Conservation (phyloP, 2,329 filamentous ascomycete species). For the Aureobasidium zeae region DNA sequence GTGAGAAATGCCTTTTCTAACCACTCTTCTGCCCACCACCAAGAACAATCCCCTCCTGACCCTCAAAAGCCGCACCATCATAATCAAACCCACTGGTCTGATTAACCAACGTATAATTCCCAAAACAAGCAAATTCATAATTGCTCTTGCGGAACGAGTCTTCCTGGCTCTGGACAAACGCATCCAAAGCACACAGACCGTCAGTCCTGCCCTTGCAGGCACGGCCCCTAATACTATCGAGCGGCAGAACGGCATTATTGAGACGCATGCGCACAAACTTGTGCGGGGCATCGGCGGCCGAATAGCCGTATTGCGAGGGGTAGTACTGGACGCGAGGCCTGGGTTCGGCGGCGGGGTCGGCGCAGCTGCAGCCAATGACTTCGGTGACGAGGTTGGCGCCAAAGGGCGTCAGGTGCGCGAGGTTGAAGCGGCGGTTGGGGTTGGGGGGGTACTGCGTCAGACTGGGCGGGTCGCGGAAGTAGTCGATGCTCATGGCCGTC, state of each 20-base stretch:
- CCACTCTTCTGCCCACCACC: too few species aligned
- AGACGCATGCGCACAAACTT: slow-evolving; percentile 44
- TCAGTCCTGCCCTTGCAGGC: slow-evolving; percentile 36
- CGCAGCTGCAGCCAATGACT: slow-evolving; percentile 42
- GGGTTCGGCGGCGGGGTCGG: slow-evolving; percentile 34
- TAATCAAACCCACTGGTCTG: slow-evolving; percentile 34
- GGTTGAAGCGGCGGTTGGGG: slow-evolving; percentile 39
- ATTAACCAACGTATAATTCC: slow-evolving; percentile 37
- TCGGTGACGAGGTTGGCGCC: slow-evolving; percentile 47
- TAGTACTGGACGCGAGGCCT: slow-evolving; percentile 35
- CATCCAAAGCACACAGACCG: slow-evolving; percentile 36
- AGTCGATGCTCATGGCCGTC: slow-evolving; percentile 46
- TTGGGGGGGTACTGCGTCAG: slow-evolving; percentile 36
- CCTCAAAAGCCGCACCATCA: slow-evolving; percentile 31
- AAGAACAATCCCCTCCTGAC: slow-evolving; percentile 5
- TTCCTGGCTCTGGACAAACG: slow-evolving; percentile 36
- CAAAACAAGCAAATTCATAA: slow-evolving; percentile 42
- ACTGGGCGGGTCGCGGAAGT: slow-evolving; percentile 41
- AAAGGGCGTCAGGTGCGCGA: slow-evolving; percentile 47
- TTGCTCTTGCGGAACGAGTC: slow-evolving; percentile 34
- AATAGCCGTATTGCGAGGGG: slow-evolving; percentile 39
- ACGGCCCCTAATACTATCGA: slow-evolving; percentile 41
- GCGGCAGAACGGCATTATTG: slow-evolving; percentile 42
- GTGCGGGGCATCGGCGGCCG: slow-evolving; percentile 31
- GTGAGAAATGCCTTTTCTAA: too few species aligned